Evolutionary conservation across 441 rosid genomes (phyloP).

Genomic region (Geranium incanum): DNA sequence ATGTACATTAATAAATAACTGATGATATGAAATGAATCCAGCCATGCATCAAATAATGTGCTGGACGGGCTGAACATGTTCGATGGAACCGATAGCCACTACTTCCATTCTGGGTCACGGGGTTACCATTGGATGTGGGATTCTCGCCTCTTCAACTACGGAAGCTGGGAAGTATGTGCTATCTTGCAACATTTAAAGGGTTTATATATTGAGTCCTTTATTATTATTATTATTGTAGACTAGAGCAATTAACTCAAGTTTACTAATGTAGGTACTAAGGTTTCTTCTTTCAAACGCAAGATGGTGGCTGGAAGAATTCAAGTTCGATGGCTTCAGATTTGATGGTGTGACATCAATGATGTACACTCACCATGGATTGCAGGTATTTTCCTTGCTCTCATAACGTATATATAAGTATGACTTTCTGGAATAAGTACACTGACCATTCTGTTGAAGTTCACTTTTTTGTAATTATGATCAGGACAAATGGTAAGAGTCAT

Average conservation of each 20-base stretch:
- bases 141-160: conserved; percentile 95
- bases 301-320: conserved; percentile 98
- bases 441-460: neutral
- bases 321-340: conserved; percentile 96
- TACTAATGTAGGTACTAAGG: conserved; percentile 61
- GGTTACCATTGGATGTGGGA: conserved; percentile 99
- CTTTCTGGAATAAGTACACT: conserved; percentile 7
- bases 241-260: conserved; percentile 14
- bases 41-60: conserved; percentile 88
- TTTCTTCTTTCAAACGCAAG: conserved; percentile 93
- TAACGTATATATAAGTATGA: conserved; percentile 1
- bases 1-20: conserved; percentile 15
- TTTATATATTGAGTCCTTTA: conserved; percentile 6
- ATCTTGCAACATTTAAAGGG: conserved; percentile 9
- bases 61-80: conserved; percentile 96
- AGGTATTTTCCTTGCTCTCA: conserved; percentile 35
- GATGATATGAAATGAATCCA: conserved; percentile 28
- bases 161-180: conserved; percentile 86
- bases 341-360: conserved; percentile 99
- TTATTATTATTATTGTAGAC: conserved; percentile 5
- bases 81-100: conserved; percentile 92
- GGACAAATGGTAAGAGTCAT: neutral
- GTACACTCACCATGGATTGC: conserved; percentile 94
- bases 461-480: neutral
- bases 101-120: conserved; percentile 79